These are phyloP conservation scores for Holtermanniella nyarrowii DNA, from an alignment of 768 basidiomycete species.

Conservation along the genomic window DNA sequence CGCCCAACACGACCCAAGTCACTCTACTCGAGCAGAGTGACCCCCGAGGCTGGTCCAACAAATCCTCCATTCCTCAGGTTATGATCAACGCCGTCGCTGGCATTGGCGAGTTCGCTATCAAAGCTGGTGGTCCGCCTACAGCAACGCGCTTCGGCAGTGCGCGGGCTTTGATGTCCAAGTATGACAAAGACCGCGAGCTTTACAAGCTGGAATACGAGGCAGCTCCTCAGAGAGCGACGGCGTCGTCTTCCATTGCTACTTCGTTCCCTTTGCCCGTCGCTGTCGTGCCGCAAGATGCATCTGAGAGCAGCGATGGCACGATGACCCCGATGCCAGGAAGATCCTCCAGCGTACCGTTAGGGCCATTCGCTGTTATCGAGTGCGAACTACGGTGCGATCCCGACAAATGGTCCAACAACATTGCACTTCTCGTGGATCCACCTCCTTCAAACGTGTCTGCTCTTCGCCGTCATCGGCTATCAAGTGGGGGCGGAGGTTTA, in stretches of 20 bases:
- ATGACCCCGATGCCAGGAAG: neutral
- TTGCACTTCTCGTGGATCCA: slow-evolving; percentile 63
- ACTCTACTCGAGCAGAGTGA: slow-evolving; percentile 94
- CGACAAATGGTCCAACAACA: slow-evolving; percentile 61
- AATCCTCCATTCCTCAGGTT: slow-evolving; percentile 82
- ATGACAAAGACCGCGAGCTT: slow-evolving; percentile 73
- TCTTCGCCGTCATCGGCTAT: slow-evolving; percentile 75
- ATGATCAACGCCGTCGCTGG: slow-evolving; percentile 84
- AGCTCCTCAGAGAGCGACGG: slow-evolving; percentile 39
- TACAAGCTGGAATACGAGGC: slow-evolving; percentile 71
- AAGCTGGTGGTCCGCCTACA: slow-evolving; percentile 88
- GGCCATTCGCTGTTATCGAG: slow-evolving; percentile 50
- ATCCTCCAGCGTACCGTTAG: slow-evolving; percentile 11
- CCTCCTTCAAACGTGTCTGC: slow-evolving; percentile 74
- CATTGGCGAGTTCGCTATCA: slow-evolving; percentile 90
- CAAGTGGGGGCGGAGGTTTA: slow-evolving; percentile 75
- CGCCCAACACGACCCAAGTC: slow-evolving; percentile 85
- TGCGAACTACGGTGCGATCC: slow-evolving; percentile 86
- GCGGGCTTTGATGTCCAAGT: slow-evolving; percentile 60
- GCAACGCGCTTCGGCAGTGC: slow-evolving; percentile 70
- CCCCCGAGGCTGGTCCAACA: slow-evolving; percentile 94
- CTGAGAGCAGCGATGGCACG: slow-evolving; percentile 29
- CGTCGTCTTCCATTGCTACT: slow-evolving; percentile 30
- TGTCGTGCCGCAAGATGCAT: slow-evolving; percentile 42
- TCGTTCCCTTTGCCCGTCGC: slow-evolving; percentile 33